Conservation (phyloP, 345 rosid species). For the Citrus sp. region DNA sequence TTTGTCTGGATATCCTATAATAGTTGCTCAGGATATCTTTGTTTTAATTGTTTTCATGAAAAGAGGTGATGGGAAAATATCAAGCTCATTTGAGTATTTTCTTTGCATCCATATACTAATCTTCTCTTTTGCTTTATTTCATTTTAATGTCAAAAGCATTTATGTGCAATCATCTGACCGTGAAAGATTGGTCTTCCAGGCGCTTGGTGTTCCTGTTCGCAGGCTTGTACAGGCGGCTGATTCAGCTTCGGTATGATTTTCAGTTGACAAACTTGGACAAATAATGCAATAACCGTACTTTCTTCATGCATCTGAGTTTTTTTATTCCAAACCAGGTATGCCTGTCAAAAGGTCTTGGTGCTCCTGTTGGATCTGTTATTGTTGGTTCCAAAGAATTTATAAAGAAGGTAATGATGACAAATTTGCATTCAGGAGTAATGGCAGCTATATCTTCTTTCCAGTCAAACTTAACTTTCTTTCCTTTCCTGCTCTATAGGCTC, state of each 20-base stretch:
- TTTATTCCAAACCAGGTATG: constrained; percentile 51
- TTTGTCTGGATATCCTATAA: not conserved
- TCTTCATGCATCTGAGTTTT: not conserved
- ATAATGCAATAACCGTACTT: not conserved
- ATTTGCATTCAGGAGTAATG: not conserved
- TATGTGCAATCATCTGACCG: constrained; percentile 11
- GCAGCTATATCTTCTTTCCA: not conserved
- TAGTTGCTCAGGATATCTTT: not conserved
- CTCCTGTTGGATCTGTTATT: constrained; percentile 90
- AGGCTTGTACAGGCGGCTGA: constrained; percentile 89
- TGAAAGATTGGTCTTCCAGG: constrained; percentile 39
- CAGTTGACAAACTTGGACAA: not conserved
- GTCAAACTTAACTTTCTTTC: not conserved
- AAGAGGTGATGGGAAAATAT: not conserved
- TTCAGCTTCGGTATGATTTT: constrained; percentile 63
- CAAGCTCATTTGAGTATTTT: not conserved
- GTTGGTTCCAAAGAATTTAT: constrained; percentile 82
- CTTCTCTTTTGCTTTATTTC: not conserved
- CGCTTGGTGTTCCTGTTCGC: constrained; percentile 77
- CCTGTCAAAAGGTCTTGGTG: constrained; percentile 88
- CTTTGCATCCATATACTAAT: not conserved
- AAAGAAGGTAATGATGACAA: constrained; percentile 43
- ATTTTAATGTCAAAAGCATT: not conserved
- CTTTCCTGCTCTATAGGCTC: constrained; percentile 48
- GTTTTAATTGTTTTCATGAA: not conserved